phyloP scores from a whole-genome alignment of 352 stramenopile genomes.

The Phytophthora multivora region DNA sequence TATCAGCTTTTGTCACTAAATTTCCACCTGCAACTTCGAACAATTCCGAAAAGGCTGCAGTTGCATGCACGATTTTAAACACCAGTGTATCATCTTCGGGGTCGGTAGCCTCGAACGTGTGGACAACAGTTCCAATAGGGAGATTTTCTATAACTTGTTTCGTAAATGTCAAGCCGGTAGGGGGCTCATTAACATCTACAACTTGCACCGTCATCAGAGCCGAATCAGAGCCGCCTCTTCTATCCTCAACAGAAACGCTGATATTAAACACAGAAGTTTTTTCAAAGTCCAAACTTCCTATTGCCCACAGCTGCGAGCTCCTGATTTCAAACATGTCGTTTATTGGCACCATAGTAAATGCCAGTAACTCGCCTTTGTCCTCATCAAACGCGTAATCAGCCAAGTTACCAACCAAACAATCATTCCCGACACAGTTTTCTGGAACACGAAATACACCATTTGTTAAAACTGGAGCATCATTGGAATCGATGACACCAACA shows the following conservation, averaged over 20 bases:
- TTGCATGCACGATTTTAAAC: slow-evolving; percentile 15
- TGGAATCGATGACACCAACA: slow-evolving; percentile 48
- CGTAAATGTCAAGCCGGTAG: slow-evolving; percentile 29
- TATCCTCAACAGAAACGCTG: slow-evolving; percentile 29
- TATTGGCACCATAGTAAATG: slow-evolving; percentile 28
- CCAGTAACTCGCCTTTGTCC: slow-evolving; percentile 39
- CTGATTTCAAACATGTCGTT: slow-evolving; percentile 16
- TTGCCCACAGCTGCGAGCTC: slow-evolving; percentile 24
- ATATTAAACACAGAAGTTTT: slow-evolving; percentile 24
- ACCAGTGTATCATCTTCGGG: slow-evolving; percentile 48
- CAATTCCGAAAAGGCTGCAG: slow-evolving; percentile 14
- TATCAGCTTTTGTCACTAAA: slow-evolving; percentile 21
- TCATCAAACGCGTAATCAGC: slow-evolving; percentile 50
- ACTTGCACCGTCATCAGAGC: slow-evolving; percentile 29
- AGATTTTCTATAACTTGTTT: slow-evolving; percentile 44
- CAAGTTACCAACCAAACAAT: slow-evolving; percentile 53
- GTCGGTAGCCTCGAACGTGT: slow-evolving; percentile 31
- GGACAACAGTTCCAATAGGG: slow-evolving; percentile 28
- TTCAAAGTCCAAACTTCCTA: slow-evolving; percentile 25
- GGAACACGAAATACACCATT: slow-evolving; percentile 48
- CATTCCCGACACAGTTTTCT: slow-evolving; percentile 46
- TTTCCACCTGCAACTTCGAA: slow-evolving; percentile 20
- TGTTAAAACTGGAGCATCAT: slow-evolving; percentile 47
- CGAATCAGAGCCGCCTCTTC: slow-evolving; percentile 17
- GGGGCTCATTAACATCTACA: slow-evolving; percentile 40